Conservation (phyloP, 345 rosid species). For the Noccaea caerulescens region DNA sequence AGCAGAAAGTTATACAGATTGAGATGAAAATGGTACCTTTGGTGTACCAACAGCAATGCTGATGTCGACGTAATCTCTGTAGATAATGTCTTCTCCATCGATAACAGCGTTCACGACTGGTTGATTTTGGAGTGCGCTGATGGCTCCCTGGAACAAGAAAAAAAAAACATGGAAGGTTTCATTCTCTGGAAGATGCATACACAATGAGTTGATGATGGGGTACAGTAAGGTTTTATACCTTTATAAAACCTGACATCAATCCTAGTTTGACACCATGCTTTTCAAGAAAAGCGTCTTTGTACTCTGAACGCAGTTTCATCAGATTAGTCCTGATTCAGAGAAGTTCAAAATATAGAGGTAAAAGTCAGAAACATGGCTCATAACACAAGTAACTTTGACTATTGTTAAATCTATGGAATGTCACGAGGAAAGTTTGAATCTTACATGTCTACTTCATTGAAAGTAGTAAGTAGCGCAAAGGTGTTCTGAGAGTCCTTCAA, state of each 20-base stretch:
- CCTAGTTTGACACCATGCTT: conserved; percentile 96
- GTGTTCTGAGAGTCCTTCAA: conserved; percentile 95
- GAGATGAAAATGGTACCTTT: conserved; percentile 55
- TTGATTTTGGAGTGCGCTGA: conserved; percentile 86
- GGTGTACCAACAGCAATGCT: conserved; percentile 92
- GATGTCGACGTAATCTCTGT: conserved; percentile 85
- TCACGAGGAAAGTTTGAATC: not conserved
- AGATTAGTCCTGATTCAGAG: conserved; percentile 64
- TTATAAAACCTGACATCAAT: conserved; percentile 91
- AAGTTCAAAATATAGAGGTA: not conserved
- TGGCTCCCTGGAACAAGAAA: conserved; percentile 63
- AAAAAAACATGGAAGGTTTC: not conserved
- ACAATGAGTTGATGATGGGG: not conserved
- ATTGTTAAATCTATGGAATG: not conserved
- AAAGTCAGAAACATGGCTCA: conserved; percentile 20
- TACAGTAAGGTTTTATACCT: conserved; percentile 47
- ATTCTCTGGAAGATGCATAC: not conserved
- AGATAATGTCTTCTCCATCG: conserved; percentile 93
- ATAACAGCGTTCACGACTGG: conserved; percentile 96
- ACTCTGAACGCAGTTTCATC: conserved; percentile 90
- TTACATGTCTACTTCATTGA: conserved; percentile 96
- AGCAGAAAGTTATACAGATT: not conserved
- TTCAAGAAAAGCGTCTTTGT: conserved; percentile 88
- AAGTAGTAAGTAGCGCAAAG: conserved; percentile 87
- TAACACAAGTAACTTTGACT: not conserved